Conservation (phyloP, 2,329 filamentous ascomycete species). For the Scedosporium dehoogii region DNA sequence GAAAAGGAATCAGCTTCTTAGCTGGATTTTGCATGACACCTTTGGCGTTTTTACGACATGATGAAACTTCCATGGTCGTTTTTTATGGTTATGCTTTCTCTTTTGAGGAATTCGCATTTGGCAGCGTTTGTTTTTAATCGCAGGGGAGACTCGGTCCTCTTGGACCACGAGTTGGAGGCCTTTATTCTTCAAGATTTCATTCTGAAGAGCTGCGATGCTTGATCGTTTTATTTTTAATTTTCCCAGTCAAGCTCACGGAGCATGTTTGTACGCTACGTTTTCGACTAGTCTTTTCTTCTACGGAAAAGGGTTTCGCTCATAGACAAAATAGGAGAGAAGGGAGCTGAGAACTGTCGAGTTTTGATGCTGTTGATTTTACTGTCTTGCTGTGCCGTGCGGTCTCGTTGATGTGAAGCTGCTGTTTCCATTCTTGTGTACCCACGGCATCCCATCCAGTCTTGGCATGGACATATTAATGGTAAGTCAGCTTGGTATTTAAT, state of each 20-base stretch:
- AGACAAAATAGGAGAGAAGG: neutral
- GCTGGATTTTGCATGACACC: neutral
- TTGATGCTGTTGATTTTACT: neutral
- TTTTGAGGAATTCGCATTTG: neutral
- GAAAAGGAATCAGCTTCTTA: neutral
- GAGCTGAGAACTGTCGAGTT: neutral
- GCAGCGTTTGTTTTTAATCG: neutral
- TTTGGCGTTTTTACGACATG: neutral
- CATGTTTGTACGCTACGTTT: neutral
- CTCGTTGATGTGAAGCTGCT: neutral
- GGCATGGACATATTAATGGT: too few species aligned
- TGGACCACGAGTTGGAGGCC: neutral
- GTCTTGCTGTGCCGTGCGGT: neutral
- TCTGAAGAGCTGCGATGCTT: neutral
- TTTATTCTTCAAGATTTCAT: neutral
- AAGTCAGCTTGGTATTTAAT: too few species aligned
- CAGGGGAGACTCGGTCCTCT: neutral
- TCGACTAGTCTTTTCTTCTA: neutral
- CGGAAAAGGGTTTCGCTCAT: neutral
- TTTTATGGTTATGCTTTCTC: neutral
- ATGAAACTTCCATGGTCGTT: neutral
- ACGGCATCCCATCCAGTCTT: too few species aligned
- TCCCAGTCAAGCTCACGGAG: neutral
- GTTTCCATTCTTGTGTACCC: too few species aligned
- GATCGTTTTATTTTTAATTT: neutral